Evolutionary conservation across 306 rosid species (phyloP).

Genomic region (Bauhinia variegata): DNA sequence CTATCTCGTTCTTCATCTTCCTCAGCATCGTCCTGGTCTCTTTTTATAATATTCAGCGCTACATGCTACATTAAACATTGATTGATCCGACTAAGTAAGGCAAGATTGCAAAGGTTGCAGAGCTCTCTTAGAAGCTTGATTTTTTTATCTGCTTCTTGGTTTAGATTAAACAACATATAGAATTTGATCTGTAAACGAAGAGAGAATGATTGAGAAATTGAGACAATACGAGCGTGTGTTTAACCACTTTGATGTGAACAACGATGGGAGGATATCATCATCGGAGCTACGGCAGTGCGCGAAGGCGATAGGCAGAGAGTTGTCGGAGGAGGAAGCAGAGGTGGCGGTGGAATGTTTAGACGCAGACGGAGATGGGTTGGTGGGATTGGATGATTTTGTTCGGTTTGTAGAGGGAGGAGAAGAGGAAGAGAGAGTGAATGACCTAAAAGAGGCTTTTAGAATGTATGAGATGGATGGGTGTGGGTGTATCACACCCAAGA

Average conservation of each 20-base stretch:
- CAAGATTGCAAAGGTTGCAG: too few relatives aligned
- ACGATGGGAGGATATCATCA: constrained; percentile 69
- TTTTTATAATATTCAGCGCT: too few relatives aligned
- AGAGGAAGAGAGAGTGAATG: constrained; percentile 71
- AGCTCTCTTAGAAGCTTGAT: too few relatives aligned
- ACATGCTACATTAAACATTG: too few relatives aligned
- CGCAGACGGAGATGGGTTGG: constrained; percentile 60
- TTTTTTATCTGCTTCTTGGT: too few relatives aligned
- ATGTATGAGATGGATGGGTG: constrained; percentile 78
- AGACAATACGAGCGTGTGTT: constrained; percentile 60
- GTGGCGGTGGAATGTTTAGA: constrained; percentile 51
- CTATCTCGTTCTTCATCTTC: background rate
- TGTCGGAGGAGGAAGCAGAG: constrained; percentile 52
- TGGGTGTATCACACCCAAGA: constrained; percentile 73
- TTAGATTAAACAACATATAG: too few relatives aligned
- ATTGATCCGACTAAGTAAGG: too few relatives aligned
- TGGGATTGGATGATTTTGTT: constrained; percentile 71
- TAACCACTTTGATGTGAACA: constrained; percentile 63
- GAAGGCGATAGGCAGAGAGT: constrained; percentile 53
- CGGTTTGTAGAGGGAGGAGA: constrained; percentile 68
- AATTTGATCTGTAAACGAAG: background rate
- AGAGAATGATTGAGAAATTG: constrained; percentile 45
- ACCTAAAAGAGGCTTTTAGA: constrained; percentile 70
- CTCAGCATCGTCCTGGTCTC: too few relatives aligned
- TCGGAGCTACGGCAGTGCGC: constrained; percentile 65